Evolutionary conservation across 495 filamentous ascomycete species (phyloP).

Genomic region (Copromyces sp.): DNA sequence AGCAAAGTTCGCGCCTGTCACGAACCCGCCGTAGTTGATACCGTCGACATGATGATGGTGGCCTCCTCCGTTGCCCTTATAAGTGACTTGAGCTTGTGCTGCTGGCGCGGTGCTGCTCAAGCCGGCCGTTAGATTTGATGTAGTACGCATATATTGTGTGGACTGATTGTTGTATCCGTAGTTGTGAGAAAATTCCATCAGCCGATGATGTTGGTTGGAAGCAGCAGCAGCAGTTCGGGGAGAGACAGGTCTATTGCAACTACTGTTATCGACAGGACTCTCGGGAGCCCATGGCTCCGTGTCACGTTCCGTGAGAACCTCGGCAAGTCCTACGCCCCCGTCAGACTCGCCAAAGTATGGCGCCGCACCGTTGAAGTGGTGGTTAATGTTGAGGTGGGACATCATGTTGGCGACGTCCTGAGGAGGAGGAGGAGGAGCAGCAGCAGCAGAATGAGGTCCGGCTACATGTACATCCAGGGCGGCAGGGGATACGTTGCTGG

Average conservation of each 20-base stretch:
- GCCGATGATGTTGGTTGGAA: neutral
- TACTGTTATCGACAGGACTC: neutral
- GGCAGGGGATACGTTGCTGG: neutral
- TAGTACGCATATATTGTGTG: neutral
- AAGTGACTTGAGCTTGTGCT: neutral
- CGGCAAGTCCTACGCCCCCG: constrained; percentile 24
- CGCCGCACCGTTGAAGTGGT: constrained; percentile 17
- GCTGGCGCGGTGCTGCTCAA: neutral
- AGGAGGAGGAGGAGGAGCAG: neutral
- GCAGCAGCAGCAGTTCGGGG: neutral
- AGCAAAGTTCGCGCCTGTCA: neutral
- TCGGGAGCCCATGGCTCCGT: neutral
- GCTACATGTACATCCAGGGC: neutral
- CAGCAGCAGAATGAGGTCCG: neutral
- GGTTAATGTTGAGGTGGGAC: constrained; percentile 11
- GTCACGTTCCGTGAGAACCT: constrained; percentile 19
- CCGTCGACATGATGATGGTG: neutral
- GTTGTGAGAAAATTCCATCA: neutral
- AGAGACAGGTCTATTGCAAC: neutral
- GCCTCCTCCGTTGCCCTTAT: neutral
- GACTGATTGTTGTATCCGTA: neutral
- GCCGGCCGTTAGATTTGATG: neutral
- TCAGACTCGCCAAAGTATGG: constrained; percentile 22
- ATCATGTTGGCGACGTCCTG: constrained; percentile 18
- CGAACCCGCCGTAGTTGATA: neutral